Base-by-base conservation (phyloP, 169 alveolate species). In the Plasmodium knowlesi region DNA sequence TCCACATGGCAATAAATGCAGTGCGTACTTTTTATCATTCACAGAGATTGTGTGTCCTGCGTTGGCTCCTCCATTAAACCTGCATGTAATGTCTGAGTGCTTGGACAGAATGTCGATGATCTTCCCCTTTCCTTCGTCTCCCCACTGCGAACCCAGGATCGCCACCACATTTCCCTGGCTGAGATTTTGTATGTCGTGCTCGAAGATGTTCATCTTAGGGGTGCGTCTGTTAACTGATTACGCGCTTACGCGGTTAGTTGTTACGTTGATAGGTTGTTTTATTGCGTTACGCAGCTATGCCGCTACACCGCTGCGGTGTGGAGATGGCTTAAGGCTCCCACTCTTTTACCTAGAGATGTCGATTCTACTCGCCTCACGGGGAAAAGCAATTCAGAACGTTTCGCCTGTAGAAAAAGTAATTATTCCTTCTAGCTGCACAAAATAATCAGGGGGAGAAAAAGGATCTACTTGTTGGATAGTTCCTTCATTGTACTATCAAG, bases 121-220 rank as follows among this genome's bases (percentile, higher is more conserved):
- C 93, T 98, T 98, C 12, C 99, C 99, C 95, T 98, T 98, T 9
- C 99, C 99, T 94, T 98, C 99, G 95, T 98, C 99, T 37, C 99
- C 99, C 99, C 99, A 98, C 92, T 98, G 98, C 84, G 98, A 89
- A n/a, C 99, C 99, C 25, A 98, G 81, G 10, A 97, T 92, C 72
- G 96, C 95, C 30, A 96, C 85, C 4, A 95, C 97, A 94, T 96
- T 84, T 34, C 80, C 91, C 34, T 82, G 46, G 16, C 70, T 84
- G 6, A 85, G 92, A 85, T 83, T 61, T 43, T 79, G 83, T 12
- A 85, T 79, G n/a, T 70, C 41, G 61, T 92, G 93, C 16, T 86
- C 81, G 70, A 93, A 93, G 22, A 93, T 93, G 28, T 90, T 80
- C 95, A 90, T 90, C 74, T 46, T 46, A 1, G 57, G 57, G 57